These are phyloP conservation scores for Sarocladiaceae sp. DNA, from an alignment of 2,329 filamentous ascomycete species.

Conservation along the genomic window DNA sequence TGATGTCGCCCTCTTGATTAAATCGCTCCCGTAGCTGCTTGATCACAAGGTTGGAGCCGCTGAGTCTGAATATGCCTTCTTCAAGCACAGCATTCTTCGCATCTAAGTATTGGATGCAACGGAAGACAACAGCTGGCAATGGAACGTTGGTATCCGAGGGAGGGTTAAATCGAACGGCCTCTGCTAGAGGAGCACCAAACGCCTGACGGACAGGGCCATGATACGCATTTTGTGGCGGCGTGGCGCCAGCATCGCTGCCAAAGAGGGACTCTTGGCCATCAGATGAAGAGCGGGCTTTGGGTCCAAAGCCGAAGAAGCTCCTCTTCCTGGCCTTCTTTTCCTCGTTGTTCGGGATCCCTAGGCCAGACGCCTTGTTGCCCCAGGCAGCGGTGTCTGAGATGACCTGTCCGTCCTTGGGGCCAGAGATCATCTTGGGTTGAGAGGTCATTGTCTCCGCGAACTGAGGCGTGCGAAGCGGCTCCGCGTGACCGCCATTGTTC, in stretches of 20 bases:
- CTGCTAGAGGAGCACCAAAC: slow-evolving; percentile 78
- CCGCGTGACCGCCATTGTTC: slow-evolving; percentile 20
- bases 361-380: slow-evolving; percentile 64
- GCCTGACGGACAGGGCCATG: slow-evolving; percentile 59
- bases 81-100: slow-evolving; percentile 74
- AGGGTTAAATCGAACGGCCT: slow-evolving; percentile 76
- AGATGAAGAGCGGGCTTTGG: slow-evolving; percentile 51
- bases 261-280: slow-evolving; percentile 54
- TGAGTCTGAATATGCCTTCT: slow-evolving; percentile 94
- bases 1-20: slow-evolving; percentile 86
- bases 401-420: slow-evolving; percentile 73
- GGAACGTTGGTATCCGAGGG: slow-evolving; percentile 67
- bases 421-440: slow-evolving; percentile 61
- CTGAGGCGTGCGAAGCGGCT: slow-evolving; percentile 1
- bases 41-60: slow-evolving; percentile 93
- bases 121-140: slow-evolving; percentile 87
- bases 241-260: slow-evolving; percentile 40
- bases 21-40: slow-evolving; percentile 87
- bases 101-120: slow-evolving; percentile 89
- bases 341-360: slow-evolving; percentile 46
- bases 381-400: slow-evolving; percentile 79
- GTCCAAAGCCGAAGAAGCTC: slow-evolving; percentile 65
- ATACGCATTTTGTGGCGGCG: slow-evolving; percentile 33
- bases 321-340: slow-evolving; percentile 80
- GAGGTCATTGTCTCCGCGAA: slow-evolving; percentile 27